phyloP scores from a whole-genome alignment of 768 basidiomycete genomes.

The Cystofilobasidium bisporidii region DNA sequence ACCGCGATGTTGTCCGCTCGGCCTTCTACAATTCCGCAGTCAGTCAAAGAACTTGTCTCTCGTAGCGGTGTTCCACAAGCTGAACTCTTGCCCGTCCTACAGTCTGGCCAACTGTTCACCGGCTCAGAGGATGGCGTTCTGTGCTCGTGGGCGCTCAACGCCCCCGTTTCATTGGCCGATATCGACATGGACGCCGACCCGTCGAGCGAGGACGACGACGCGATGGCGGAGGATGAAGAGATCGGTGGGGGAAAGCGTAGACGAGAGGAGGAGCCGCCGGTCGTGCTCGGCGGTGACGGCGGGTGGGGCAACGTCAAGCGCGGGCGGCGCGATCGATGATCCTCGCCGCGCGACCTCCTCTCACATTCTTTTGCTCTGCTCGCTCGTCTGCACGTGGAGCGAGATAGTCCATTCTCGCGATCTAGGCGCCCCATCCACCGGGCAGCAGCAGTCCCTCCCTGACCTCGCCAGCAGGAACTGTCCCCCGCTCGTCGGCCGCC shows the following conservation, averaged over 20 bases:
- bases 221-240: slow-evolving; percentile 25
- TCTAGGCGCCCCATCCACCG: slow-evolving; percentile 10
- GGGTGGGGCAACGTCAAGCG: slow-evolving; percentile 12
- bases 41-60: background rate
- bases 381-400: no score
- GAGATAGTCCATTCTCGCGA: no score
- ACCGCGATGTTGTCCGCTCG: slow-evolving; percentile 26
- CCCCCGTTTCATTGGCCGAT: background rate
- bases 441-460: slow-evolving; percentile 23
- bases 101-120: slow-evolving; percentile 20
- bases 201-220: background rate
- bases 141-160: slow-evolving; percentile 20
- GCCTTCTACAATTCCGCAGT: slow-evolving; percentile 14
- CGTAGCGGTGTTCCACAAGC: no score
- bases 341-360: no score
- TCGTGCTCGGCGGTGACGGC: slow-evolving; percentile 7
- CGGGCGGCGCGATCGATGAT: slow-evolving; percentile 2
- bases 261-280: background rate
- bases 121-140: slow-evolving; percentile 27
- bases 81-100: background rate
- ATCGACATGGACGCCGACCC: slow-evolving; percentile 14
- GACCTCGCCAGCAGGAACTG: slow-evolving; percentile 9
- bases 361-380: no score
- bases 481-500: background rate
- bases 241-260: slow-evolving; percentile 13